These are phyloP conservation scores for Aspergillus flavus DNA, from an alignment of 2,329 filamentous ascomycete genomes.

Conservation along the genomic window DNA sequence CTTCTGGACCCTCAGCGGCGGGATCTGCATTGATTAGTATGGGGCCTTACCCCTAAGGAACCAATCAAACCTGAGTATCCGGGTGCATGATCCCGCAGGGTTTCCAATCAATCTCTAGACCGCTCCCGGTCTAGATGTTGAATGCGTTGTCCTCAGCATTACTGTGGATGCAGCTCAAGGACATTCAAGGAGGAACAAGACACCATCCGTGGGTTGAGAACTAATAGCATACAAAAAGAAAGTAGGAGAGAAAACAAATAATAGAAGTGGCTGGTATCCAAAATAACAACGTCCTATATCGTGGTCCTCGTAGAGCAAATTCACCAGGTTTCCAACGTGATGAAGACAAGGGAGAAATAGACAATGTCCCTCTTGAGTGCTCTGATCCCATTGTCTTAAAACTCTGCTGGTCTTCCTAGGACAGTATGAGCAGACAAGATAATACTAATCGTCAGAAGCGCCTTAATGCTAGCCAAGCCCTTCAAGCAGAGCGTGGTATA, in stretches of 20 bases:
- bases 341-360: too few species aligned
- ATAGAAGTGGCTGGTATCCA: neutral
- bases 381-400: too few species aligned
- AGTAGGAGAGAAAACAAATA: neutral
- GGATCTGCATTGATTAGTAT: slow-evolving; percentile 11
- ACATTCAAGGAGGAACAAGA: neutral
- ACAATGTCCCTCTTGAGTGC: too few species aligned
- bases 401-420: too few species aligned
- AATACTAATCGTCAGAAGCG: too few species aligned
- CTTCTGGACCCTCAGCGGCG: neutral
- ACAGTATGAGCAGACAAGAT: too few species aligned
- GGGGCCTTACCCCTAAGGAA: neutral
- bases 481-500: too few species aligned
- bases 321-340: too few species aligned
- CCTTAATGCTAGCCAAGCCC: too few species aligned
- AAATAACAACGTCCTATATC: neutral
- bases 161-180: neutral
- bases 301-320: neutral
- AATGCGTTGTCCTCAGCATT: neutral
- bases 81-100: neutral
- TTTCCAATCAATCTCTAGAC: neutral
- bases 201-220: neutral
- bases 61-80: neutral
- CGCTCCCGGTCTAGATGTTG: neutral
- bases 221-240: neutral